Base-by-base conservation (phyloP, 1,284 basidiomycete genomes). In the Leccinum fallax region DNA sequence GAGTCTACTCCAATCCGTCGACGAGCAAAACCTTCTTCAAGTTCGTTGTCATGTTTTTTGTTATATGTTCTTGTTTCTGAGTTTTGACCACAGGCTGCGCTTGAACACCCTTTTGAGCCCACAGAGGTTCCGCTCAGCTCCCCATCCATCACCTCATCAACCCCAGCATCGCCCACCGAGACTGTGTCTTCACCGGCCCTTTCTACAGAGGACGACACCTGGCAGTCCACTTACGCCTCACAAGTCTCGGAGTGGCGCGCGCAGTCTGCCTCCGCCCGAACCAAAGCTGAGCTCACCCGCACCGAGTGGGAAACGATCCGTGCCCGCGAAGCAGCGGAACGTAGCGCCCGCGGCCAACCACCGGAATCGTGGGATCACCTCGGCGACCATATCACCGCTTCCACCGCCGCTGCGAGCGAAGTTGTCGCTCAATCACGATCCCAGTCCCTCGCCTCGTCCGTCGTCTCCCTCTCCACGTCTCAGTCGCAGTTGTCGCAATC, bases 251-350 rank as follows among this genome's bases (percentile, higher is more conserved):
- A 80, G 66, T 95, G 93, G 93, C 86, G 87, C 46, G 84, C 85
- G 28, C 85, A 90, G 69, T 89, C 88, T 30, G 86, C 90, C 36
- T 84, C 86, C 63, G 88, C 88, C 51, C 87, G 93, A 57, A 80
- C 84, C 67, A 92, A 89, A 72, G 90, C 92, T 8, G 88, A 90
- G 75, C 82, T 80, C 62, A 86, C 88, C 70, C 85, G 92, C n/a
- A 81, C 83, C 52, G 79, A 82, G 61, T 91, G 92, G 85, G 92
- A 92, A 71, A 80, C 78, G 34, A 78, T 86, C 54, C 68, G 72
- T 4, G 59, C 59, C 10, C 58, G 58, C 4, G 72, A 74, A 58
- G 54, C 58, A 6, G 66, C 63, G n/a, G 72, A 75, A 32, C 65
- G 64, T 19, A 46, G 57, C 74, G 77, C 68, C 78, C 71, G 79